Evolutionary conservation across 2,329 filamentous ascomycete genomes (phyloP).

Genomic region (Rachicladosporium sp.): DNA sequence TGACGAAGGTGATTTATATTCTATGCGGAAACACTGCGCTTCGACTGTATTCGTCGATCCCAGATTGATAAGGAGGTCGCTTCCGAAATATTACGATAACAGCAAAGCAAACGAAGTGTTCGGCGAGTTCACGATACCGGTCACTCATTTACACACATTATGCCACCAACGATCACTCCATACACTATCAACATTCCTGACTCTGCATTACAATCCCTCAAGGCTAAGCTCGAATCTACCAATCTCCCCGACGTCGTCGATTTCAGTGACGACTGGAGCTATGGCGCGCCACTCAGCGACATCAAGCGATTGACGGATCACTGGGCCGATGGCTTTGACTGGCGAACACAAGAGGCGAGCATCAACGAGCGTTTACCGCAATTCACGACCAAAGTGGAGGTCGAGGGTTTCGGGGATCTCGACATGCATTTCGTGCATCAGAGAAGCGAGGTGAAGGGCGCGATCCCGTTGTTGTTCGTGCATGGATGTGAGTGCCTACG

Average conservation of each 20-base stretch:
- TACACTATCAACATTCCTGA: conserved; percentile 40
- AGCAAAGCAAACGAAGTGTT: too few relatives aligned
- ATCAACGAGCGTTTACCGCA: conserved; percentile 51
- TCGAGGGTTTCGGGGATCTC: conserved; percentile 27
- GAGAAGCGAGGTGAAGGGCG: conserved; percentile 39
- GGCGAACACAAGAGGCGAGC: conserved; percentile 46
- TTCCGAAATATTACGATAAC: too few relatives aligned
- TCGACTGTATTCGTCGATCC: too few relatives aligned
- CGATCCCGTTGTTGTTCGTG: conserved; percentile 49
- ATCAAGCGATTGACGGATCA: conserved; percentile 41
- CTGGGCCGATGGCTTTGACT: conserved; percentile 56
- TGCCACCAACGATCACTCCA: conserved; percentile 11
- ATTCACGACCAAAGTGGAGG: conserved; percentile 41
- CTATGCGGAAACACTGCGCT: too few relatives aligned
- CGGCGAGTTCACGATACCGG: too few relatives aligned
- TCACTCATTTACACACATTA: too few relatives aligned
- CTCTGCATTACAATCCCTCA: conserved; percentile 37
- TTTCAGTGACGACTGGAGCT: conserved; percentile 36
- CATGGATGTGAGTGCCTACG: not conserved
- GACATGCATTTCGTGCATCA: conserved; percentile 53
- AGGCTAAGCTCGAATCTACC: conserved; percentile 40
- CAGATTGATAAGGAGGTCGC: too few relatives aligned
- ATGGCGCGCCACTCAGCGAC: conserved; percentile 46
- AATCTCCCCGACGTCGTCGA: conserved; percentile 45
- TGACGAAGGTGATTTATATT: too few relatives aligned